phyloP scores from a whole-genome alignment of 2,329 filamentous ascomycete species.

The Orbilia brochopaga region DNA sequence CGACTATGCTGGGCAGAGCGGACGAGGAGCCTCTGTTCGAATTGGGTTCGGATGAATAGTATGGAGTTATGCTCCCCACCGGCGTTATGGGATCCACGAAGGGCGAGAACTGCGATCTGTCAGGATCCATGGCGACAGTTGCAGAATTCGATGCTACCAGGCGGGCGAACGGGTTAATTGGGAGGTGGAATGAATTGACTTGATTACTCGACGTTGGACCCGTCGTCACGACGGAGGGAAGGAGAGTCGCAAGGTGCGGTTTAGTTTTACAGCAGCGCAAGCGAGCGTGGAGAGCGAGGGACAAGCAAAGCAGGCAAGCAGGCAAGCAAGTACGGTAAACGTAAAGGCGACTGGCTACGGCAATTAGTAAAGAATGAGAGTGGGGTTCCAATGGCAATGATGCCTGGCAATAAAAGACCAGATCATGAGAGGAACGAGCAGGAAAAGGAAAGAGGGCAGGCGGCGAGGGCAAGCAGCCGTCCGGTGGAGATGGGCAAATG shows the following conservation, averaged over 20 bases:
- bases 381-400: conserved; percentile 33
- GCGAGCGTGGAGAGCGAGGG: conserved; percentile 13
- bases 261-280: conserved; percentile 12
- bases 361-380: conserved; percentile 18
- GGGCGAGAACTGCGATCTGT: conserved; percentile 50
- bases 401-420: conserved; percentile 1
- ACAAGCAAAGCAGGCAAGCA: conserved; percentile 5
- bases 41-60: conserved; percentile 44
- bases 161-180: background rate
- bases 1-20: conserved; percentile 51
- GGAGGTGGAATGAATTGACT: conserved; percentile 7
- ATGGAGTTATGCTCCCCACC: conserved; percentile 46
- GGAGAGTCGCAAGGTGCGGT: conserved; percentile 5
- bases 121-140: conserved; percentile 41
- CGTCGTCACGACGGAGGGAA: conserved; percentile 14
- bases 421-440: conserved; percentile 8
- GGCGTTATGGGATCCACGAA: conserved; percentile 52
- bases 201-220: conserved; percentile 8
- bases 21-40: conserved; percentile 50
- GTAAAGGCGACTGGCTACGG: background rate
- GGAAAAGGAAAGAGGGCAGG: conserved; percentile 1
- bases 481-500: background rate
- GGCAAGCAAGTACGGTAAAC: too few species aligned
- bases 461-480: background rate
- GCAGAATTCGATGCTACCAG: background rate